Conservation (phyloP, 1,139 yeast genomes). For the Kluyveromyces sp. region DNA sequence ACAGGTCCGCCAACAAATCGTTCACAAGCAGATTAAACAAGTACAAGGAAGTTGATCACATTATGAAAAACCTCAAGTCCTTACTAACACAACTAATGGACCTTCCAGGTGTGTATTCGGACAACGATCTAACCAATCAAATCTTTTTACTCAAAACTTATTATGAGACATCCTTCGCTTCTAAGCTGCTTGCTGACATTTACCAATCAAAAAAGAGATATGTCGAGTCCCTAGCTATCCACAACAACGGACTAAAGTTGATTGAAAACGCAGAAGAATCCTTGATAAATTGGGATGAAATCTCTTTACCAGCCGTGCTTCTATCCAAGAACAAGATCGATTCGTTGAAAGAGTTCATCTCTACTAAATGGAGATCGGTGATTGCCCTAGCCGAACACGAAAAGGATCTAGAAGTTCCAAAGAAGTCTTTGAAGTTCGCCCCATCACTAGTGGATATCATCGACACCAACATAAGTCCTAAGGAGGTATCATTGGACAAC, state of each 20-base stretch:
- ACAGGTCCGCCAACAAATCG: conserved; percentile 33
- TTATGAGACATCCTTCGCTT: conserved; percentile 17
- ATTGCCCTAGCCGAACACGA: conserved; percentile 28
- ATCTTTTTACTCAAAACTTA: conserved; percentile 33
- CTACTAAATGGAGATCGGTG: conserved; percentile 21
- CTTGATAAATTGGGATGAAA: conserved; percentile 8
- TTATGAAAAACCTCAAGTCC: conserved; percentile 21
- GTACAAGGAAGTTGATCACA: conserved; percentile 26
- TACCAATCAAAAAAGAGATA: conserved; percentile 24
- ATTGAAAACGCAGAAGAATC: conserved; percentile 12
- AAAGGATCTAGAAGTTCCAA: conserved; percentile 10
- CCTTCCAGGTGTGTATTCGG: conserved; percentile 86
- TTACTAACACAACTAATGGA: conserved; percentile 52
- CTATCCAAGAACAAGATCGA: conserved; percentile 13
- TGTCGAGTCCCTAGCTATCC: conserved; percentile 25
- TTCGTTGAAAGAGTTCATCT: conserved; percentile 12
- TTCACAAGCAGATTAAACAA: conserved; percentile 39
- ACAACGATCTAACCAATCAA: conserved; percentile 55
- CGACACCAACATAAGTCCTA: conserved; percentile 33
- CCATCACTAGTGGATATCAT: conserved; percentile 43
- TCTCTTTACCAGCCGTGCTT: conserved; percentile 17
- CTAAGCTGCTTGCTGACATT: conserved; percentile 23
- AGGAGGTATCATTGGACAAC: conserved; percentile 33
- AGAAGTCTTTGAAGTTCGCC: conserved; percentile 2
- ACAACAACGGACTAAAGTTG: conserved; percentile 19